Percentiles rank a stretch among this genome's conserved stretches.
Conservation (phyloP, 352 stramenopile species). For the Phytophthora fragariaefolia region DNA sequence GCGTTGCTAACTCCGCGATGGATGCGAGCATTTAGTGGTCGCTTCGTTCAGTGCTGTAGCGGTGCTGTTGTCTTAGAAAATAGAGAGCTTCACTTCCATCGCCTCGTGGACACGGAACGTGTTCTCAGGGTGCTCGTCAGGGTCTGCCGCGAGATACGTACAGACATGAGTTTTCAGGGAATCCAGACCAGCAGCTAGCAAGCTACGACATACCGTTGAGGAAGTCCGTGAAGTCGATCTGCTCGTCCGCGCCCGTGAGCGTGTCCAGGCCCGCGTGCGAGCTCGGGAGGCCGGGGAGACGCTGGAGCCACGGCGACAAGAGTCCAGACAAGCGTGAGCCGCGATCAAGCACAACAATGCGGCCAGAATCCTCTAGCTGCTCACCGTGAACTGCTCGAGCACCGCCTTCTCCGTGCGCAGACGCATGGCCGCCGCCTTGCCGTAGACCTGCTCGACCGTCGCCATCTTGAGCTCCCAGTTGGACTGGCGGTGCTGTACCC, state of each 20-base stretch:
- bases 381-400: conserved; percentile 83
- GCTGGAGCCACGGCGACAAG: conserved; percentile 41
- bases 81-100: conserved; percentile 91
- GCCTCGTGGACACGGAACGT: conserved; percentile 86
- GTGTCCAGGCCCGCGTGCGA: conserved; percentile 81
- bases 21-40: conserved; percentile 7
- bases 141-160: conserved; percentile 50
- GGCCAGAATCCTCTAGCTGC: neutral
- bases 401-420: conserved; percentile 89
- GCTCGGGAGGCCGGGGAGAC: conserved; percentile 84
- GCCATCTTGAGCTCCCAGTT: conserved; percentile 91
- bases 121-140: conserved; percentile 79
- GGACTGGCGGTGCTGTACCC: conserved; percentile 62
- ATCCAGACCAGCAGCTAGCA: neutral
- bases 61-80: conserved; percentile 69
- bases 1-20: neutral
- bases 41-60: neutral
- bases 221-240: conserved; percentile 84
- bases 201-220: conserved; percentile 65
- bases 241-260: conserved; percentile 77
- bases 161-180: conserved; percentile 9
- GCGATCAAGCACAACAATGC: too few species aligned
- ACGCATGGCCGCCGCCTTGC: conserved; percentile 89
- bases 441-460: conserved; percentile 90
- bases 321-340: too few species aligned